These are phyloP conservation scores for Musa balbisiana DNA, from an alignment of 202 grass and related monocot species.

Conservation along the genomic window DNA sequence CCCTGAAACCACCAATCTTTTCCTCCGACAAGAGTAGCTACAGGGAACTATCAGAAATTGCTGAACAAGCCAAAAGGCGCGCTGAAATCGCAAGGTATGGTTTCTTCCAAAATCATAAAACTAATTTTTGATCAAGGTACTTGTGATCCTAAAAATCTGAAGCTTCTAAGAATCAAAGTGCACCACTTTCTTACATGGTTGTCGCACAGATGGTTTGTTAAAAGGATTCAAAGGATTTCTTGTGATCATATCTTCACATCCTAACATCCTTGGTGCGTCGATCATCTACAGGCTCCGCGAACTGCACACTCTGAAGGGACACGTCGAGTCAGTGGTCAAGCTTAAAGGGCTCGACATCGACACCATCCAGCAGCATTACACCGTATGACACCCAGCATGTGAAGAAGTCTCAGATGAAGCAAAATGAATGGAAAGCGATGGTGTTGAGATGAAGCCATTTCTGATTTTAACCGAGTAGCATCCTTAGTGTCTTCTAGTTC, in stretches of 20 bases:
- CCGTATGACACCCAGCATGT: background rate
- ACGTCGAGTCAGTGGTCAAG: constrained; percentile 10
- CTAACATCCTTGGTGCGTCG: background rate
- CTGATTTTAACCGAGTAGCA: background rate
- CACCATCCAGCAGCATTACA: constrained; percentile 7
- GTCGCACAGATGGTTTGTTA: no score
- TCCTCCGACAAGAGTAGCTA: constrained; percentile 43
- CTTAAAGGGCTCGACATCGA: constrained; percentile 15
- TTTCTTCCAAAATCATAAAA: background rate
- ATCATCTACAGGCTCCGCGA: background rate
- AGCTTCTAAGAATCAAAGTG: background rate
- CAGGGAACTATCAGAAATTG: constrained; percentile 68
- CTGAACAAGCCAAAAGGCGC: constrained; percentile 86
- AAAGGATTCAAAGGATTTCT: background rate
- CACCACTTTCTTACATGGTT: background rate
- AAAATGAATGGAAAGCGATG: background rate
- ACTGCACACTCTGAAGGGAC: constrained; percentile 16
- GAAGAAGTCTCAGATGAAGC: background rate
- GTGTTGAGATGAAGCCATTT: background rate
- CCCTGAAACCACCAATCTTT: constrained; percentile 16
- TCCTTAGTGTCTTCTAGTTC: background rate
- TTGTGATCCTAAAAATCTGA: background rate
- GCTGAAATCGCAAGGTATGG: constrained; percentile 63
- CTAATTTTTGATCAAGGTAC: no score
- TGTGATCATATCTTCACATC: background rate